Conservation (phyloP, 164 flowering plant species). For the Stephania japonica region DNA sequence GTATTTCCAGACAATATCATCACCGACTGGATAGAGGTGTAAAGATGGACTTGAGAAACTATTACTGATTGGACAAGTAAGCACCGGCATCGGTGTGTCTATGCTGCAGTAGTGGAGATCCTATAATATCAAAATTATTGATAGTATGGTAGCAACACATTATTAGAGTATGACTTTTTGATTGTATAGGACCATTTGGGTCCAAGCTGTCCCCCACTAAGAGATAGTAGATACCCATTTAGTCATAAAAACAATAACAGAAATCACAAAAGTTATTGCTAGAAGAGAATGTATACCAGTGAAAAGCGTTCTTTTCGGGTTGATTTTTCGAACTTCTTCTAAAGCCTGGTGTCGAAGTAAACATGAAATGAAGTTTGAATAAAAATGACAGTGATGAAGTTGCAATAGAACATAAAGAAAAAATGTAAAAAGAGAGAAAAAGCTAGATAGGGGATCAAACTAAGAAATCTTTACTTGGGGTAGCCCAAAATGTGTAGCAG, state of each 20-base stretch:
- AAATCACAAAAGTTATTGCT: not conserved
- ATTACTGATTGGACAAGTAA: not conserved
- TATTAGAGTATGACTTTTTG: not conserved
- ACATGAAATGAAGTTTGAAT: constrained; percentile 4
- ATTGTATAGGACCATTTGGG: not conserved
- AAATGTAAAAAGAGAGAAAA: not conserved
- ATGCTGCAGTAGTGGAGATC: constrained; percentile 4
- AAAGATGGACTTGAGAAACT: not conserved
- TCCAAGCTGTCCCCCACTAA: not conserved
- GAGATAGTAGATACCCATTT: not conserved
- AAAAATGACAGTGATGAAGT: not conserved
- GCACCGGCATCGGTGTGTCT: not conserved
- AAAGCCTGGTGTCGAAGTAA: constrained; percentile 47
- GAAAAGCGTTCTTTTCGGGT: constrained; percentile 78
- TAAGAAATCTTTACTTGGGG: constrained; percentile 48
- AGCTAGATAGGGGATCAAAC: not conserved
- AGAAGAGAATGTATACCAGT: constrained; percentile 48
- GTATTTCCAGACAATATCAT: not conserved
- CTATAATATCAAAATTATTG: constrained; percentile 1
- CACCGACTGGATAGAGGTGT: not conserved
- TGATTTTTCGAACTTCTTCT: constrained; percentile 86
- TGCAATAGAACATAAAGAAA: not conserved
- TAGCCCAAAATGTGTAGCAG: constrained; percentile 90
- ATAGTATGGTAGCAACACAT: not conserved
- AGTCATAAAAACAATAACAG: not conserved